Evolutionary conservation across 441 rosid genomes (phyloP).

Genomic region (Kokia cookei): DNA sequence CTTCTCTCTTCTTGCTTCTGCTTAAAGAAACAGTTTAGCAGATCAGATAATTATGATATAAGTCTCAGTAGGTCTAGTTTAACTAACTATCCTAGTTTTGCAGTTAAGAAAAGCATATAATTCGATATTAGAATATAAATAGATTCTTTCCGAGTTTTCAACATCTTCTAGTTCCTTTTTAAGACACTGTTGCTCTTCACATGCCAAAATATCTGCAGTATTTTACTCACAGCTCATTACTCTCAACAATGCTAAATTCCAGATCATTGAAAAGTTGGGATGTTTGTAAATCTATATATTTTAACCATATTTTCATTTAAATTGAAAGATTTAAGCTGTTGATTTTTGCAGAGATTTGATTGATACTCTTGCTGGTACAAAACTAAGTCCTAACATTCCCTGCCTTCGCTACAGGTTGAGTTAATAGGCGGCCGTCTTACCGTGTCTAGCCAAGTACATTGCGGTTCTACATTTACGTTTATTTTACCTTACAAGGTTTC

Average conservation of each 20-base stretch:
- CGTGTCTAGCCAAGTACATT: slow-evolving; percentile 69
- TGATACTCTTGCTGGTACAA: neutral
- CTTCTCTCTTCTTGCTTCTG: neutral
- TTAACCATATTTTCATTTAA: neutral
- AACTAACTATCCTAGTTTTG: neutral
- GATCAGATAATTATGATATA: neutral
- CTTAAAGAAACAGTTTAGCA: neutral
- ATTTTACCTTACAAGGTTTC: slow-evolving; percentile 78
- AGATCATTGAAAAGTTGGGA: neutral
- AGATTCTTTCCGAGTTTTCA: neutral
- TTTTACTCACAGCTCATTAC: neutral
- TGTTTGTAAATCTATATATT: neutral
- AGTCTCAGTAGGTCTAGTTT: neutral
- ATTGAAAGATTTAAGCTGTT: neutral
- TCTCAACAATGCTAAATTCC: neutral
- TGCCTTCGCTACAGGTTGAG: slow-evolving; percentile 56
- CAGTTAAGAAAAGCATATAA: neutral
- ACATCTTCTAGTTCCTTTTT: neutral
- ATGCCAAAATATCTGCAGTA: neutral
- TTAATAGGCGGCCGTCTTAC: slow-evolving; percentile 94
- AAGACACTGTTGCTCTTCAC: neutral
- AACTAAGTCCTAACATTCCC: slow-evolving; percentile 10
- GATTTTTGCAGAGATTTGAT: neutral
- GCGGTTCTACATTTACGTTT: slow-evolving; percentile 90
- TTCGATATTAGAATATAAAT: neutral